These are phyloP conservation scores for Globisporangium recalcitrans DNA, from an alignment of 352 stramenopile genomes.

Conservation along the genomic window DNA sequence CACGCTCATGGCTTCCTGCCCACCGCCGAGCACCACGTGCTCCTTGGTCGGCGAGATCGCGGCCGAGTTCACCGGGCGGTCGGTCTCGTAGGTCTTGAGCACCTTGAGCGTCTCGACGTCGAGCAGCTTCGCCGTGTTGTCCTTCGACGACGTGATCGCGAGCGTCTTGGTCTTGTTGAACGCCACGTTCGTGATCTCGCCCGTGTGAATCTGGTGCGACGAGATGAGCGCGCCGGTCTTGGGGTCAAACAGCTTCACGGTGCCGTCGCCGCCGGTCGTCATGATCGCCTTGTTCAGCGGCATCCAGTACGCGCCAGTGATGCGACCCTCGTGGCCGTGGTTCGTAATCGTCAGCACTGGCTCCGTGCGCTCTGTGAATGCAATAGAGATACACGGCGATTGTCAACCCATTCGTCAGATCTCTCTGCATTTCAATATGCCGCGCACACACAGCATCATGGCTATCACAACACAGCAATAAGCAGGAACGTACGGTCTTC, in stretches of 20 bases:
- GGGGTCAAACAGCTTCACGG: constrained; percentile 78
- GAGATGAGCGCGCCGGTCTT: constrained; percentile 61
- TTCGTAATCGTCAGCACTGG: constrained; percentile 74
- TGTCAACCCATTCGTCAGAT: constrained; percentile 9
- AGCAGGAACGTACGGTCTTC: constrained; percentile 43
- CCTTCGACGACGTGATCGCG: constrained; percentile 95
- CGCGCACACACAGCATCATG: neutral
- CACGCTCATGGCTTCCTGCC: constrained; percentile 98
- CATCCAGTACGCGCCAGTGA: constrained; percentile 84
- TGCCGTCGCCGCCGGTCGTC: constrained; percentile 78
- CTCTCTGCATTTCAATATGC: neutral
- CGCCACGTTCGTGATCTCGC: constrained; percentile 94
- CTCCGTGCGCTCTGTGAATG: constrained; percentile 37
- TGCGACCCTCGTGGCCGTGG: constrained; percentile 72
- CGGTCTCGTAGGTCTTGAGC: constrained; percentile 98
- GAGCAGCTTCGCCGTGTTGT: constrained; percentile 96
- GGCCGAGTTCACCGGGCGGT: constrained; percentile 97
- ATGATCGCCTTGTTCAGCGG: constrained; percentile 84
- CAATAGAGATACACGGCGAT: neutral
- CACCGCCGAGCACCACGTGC: constrained; percentile 95
- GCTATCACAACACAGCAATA: neutral
- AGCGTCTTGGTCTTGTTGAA: constrained; percentile 97
- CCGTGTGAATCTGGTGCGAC: constrained; percentile 90
- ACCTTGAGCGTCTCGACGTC: constrained; percentile 94
- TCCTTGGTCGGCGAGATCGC: constrained; percentile 96